phyloP scores from a whole-genome alignment of 495 filamentous ascomycete species.

The Cercophora sp. region DNA sequence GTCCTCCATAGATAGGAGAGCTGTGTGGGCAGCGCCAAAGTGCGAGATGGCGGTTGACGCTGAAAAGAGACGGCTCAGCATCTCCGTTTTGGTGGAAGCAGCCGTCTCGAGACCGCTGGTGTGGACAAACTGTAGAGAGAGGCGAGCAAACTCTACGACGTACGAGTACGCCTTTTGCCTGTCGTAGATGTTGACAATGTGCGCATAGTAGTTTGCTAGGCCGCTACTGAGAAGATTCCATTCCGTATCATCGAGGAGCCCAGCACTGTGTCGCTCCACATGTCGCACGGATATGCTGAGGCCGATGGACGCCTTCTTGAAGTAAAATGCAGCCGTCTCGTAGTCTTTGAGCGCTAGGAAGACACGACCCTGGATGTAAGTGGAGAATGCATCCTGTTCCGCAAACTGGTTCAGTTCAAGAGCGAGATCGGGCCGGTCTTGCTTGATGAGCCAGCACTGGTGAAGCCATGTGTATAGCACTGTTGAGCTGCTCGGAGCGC shows the following conservation, averaged over 20 bases:
- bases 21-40: constrained; percentile 78
- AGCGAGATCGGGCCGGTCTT: constrained; percentile 67
- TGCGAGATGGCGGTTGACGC: constrained; percentile 70
- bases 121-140: constrained; percentile 64
- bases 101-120: constrained; percentile 37
- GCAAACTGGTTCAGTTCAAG: constrained; percentile 68
- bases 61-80: constrained; percentile 79
- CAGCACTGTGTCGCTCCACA: constrained; percentile 45
- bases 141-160: constrained; percentile 77
- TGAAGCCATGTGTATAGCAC: constrained; percentile 49
- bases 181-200: constrained; percentile 80
- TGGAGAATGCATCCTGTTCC: constrained; percentile 65
- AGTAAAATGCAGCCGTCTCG: constrained; percentile 67
- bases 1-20: constrained; percentile 67
- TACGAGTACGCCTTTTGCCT: constrained; percentile 67
- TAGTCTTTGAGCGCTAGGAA: constrained; percentile 68
- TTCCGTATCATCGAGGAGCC: constrained; percentile 68
- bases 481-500: constrained; percentile 48
- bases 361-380: constrained; percentile 81
- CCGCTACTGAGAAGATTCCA: constrained; percentile 70
- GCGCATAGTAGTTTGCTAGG: constrained; percentile 77
- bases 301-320: constrained; percentile 77
- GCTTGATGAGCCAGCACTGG: constrained; percentile 67
- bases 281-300: constrained; percentile 49
- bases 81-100: constrained; percentile 50